Conservation (phyloP, 2,329 filamentous ascomycete genomes). For the Helminthosporium solani region DNA sequence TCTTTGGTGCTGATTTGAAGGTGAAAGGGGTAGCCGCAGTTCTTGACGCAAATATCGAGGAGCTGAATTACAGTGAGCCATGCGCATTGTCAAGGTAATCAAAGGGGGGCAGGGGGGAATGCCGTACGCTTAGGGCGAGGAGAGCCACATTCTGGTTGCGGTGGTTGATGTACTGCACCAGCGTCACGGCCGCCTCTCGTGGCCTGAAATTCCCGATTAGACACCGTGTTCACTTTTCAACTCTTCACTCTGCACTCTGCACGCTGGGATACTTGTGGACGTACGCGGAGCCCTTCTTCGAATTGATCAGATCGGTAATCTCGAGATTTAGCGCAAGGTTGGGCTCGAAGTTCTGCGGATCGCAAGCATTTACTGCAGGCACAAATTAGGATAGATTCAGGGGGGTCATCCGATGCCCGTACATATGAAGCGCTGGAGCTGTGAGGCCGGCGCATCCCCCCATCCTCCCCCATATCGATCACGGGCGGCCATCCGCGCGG, state of each 20-base stretch:
- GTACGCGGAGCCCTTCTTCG: constrained; percentile 88
- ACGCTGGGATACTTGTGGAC: constrained; percentile 29
- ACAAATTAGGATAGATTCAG: constrained; percentile 11
- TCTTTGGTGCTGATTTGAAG: constrained; percentile 98
- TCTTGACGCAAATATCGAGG: constrained; percentile 98
- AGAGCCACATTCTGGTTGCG: constrained; percentile 94
- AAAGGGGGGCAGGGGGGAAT: constrained; percentile 16
- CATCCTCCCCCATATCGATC: constrained; percentile 88
- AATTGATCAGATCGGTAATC: constrained; percentile 94
- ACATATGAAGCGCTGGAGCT: constrained; percentile 91
- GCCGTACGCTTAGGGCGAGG: constrained; percentile 70
- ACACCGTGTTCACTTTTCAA: neutral
- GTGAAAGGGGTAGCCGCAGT: constrained; percentile 98
- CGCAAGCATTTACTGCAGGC: constrained; percentile 78
- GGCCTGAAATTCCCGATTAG: constrained; percentile 54
- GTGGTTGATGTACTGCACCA: constrained; percentile 93
- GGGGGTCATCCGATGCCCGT: constrained; percentile 25
- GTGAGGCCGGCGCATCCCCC: constrained; percentile 75
- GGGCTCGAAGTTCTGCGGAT: constrained; percentile 95
- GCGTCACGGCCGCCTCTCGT: constrained; percentile 88
- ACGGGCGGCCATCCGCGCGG: constrained; percentile 89
- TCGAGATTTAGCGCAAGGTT: constrained; percentile 96
- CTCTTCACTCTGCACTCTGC: too few species aligned
- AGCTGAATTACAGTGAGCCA: constrained; percentile 53
- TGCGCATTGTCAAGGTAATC: constrained; percentile 5